Percentiles rank a stretch among this genome's conserved stretches.
phyloP scores from a whole-genome alignment of 2,329 filamentous ascomycete genomes.

The Trichoderma sp. region DNA sequence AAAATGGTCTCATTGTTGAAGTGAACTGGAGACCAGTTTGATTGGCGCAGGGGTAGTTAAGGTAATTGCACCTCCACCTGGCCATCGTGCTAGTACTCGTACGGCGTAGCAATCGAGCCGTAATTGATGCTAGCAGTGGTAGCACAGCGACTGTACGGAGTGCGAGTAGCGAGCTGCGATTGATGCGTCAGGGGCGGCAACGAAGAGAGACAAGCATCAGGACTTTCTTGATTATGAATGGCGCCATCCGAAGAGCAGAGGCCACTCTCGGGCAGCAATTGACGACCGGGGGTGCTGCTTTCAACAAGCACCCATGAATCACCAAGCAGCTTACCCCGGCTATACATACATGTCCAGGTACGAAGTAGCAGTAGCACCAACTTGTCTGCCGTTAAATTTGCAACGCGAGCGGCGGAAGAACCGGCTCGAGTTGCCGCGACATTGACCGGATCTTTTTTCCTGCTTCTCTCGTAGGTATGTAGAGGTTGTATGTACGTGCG shows the following conservation, averaged over 20 bases:
- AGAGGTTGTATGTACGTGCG: neutral
- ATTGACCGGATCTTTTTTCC: neutral
- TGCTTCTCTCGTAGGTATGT: neutral
- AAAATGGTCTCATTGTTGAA: neutral
- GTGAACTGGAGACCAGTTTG: conserved; percentile 4
- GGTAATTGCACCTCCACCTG: conserved; percentile 2
- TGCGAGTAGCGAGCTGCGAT: neutral
- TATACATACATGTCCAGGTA: neutral
- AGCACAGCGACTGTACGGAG: neutral
- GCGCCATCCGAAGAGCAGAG: conserved; percentile 3
- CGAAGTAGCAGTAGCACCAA: neutral
- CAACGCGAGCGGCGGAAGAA: neutral
- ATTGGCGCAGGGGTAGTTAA: conserved; percentile 16
- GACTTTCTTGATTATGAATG: neutral
- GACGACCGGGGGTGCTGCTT: neutral
- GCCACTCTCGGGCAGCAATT: neutral
- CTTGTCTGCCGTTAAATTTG: neutral
- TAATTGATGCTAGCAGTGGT: neutral
- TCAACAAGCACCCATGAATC: neutral
- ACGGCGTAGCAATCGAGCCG: neutral
- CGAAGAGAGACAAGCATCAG: neutral
- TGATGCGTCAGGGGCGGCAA: conserved; percentile 7
- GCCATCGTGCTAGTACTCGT: neutral
- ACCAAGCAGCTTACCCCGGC: neutral
- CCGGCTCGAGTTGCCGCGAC: conserved; percentile 6